These are phyloP conservation scores for Takashimella tepidaria DNA, from an alignment of 1,284 basidiomycete genomes.

Conservation along the genomic window DNA sequence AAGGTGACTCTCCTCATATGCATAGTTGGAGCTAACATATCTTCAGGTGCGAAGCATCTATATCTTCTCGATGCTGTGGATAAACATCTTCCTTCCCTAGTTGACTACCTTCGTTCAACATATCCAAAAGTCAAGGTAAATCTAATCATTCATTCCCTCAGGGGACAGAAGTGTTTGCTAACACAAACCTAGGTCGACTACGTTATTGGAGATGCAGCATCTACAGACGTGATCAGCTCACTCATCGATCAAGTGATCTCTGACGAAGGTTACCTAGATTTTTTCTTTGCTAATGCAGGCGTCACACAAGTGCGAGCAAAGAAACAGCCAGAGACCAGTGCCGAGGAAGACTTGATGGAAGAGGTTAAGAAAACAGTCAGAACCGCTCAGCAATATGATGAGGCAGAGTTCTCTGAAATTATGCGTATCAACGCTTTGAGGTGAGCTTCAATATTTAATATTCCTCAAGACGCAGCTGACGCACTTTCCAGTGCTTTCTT, in stretches of 20 bases:
- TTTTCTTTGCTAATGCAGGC: constrained; percentile 88
- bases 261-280: constrained; percentile 80
- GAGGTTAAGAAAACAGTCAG: constrained; percentile 9
- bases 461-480: too few species aligned
- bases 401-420: constrained; percentile 65
- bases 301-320: constrained; percentile 12
- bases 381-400: constrained; percentile 51
- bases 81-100: constrained; percentile 66
- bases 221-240: constrained; percentile 63
- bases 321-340: constrained; percentile 2
- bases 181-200: constrained; percentile 23
- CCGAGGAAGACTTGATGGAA: constrained; percentile 2
- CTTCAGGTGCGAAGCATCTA: constrained; percentile 73
- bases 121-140: constrained; percentile 75
- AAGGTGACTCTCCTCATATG: too few species aligned
- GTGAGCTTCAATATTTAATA: constrained; percentile 50
- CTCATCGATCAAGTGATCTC: constrained; percentile 67
- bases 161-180: too few species aligned
- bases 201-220: constrained; percentile 74
- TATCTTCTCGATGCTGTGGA: constrained; percentile 75
- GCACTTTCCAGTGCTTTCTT: constrained; percentile 64
- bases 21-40: too few species aligned
- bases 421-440: constrained; percentile 78
- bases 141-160: not conserved
- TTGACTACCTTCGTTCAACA: constrained; percentile 59